A percentile compares a stretch with the other conserved stretches of the same genome.
Evolutionary conservation across 371 early-diverging fungal species (phyloP).

Genomic region (Zychaea mexicana): DNA sequence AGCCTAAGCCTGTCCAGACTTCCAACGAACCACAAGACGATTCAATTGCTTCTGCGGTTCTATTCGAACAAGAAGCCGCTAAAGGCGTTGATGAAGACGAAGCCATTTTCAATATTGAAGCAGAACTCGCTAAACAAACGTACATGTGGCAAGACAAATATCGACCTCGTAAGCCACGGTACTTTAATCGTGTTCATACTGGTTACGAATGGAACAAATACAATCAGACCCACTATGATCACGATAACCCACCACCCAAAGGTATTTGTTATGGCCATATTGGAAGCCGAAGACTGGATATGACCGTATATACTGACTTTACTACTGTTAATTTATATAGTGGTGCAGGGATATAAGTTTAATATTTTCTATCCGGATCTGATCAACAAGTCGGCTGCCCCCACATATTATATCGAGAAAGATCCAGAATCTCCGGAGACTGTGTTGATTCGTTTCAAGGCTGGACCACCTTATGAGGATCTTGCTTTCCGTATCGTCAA

Average conservation of each 20-base stretch:
- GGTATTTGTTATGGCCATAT: too few relatives aligned
- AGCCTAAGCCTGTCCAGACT: constrained; percentile 25
- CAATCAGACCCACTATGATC: constrained; percentile 96
- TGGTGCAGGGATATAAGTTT: constrained; percentile 96
- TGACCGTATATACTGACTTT: too few relatives aligned
- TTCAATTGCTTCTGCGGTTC: constrained; percentile 41
- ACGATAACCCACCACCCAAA: constrained; percentile 97
- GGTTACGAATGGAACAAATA: constrained; percentile 99
- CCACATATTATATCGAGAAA: constrained; percentile 83
- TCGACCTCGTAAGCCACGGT: constrained; percentile 91
- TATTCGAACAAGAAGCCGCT: constrained; percentile 75
- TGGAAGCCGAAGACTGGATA: too few relatives aligned
- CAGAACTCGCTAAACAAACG: constrained; percentile 62
- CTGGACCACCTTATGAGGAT: constrained; percentile 96
- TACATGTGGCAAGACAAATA: constrained; percentile 93
- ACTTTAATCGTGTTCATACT: constrained; percentile 93
- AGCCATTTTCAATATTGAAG: constrained; percentile 81
- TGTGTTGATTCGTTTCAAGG: constrained; percentile 84
- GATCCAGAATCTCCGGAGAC: constrained; percentile 80
- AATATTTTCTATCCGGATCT: constrained; percentile 98
- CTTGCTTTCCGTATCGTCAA: constrained; percentile 95
- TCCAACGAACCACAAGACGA: constrained; percentile 30
- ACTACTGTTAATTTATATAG: constrained; percentile 25
- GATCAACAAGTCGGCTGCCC: constrained; percentile 84
- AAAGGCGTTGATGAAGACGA: constrained; percentile 82